Evolutionary conservation across 169 alveolate species (phyloP), one percentile per base, ranked within the genome.

Genomic region (Plasmodium yoelii): DNA sequence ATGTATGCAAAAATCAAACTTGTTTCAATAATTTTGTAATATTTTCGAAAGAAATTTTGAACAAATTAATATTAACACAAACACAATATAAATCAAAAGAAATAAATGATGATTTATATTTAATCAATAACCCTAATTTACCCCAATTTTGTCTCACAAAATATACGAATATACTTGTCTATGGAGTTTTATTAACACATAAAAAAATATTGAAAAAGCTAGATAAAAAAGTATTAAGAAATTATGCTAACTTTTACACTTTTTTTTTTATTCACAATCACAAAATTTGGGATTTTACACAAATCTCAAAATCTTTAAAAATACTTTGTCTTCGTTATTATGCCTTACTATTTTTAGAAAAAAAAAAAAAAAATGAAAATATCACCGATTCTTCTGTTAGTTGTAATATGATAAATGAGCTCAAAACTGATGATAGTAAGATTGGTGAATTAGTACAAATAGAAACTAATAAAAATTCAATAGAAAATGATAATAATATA

Each of bases 131-230:
- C 67, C 13, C 28, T 13, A 39, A 65, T 7, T 18, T 64, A 26
- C 72, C 71, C 18, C 13, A 34, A 5, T 28, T n/a, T 59, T 65
- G 75, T 12, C 26, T 8, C 13, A 28, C 22, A 0, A 63, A 77
- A 49, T 77, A 64, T 26, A 64, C 63, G 7, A 64, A 47, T 65
- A 22, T 77, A 65, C 49, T 77, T 24, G 39, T 77, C 24, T 42
- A 69, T 34, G 89, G 89, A 24, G 22, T 77, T 47, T 77, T 77
- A 77, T 69, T 77, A 64, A 77, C 89, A 53, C 89, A 77, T 39
- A 77, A 77, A 51, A 47, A 55, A 60, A 55, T 77, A 39, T 57
- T 77, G 57, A 77, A 77, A 63, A 64, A 47, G 24, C 34, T 67
- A 51, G 77, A 77, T 42, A 77, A 77, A 53, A 77, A 69, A 24